phyloP scores from a whole-genome alignment of 2,329 filamentous ascomycete genomes.

The Fusarium sp. region DNA sequence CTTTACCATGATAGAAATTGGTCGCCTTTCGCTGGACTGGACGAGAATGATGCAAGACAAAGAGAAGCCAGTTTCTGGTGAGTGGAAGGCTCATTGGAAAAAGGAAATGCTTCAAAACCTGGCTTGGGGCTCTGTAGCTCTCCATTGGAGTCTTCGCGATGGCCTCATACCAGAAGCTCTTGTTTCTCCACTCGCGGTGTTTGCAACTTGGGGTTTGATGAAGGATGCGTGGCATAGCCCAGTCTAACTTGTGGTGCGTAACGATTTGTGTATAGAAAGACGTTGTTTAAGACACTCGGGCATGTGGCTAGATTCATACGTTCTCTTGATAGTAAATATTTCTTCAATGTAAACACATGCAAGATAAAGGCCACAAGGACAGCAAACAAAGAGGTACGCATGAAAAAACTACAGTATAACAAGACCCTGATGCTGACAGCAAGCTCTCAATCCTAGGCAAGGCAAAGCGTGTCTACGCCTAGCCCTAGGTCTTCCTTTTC shows the following conservation, averaged over 20 bases:
- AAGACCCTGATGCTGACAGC: too few relatives aligned
- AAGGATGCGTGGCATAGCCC: slow-evolving; percentile 12
- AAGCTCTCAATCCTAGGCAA: too few relatives aligned
- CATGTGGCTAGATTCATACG: too few relatives aligned
- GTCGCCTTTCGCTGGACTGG: slow-evolving; percentile 4
- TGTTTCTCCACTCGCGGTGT: slow-evolving; percentile 16
- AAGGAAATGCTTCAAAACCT: slow-evolving; percentile 18
- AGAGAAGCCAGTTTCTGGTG: not conserved
- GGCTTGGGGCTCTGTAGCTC: slow-evolving; percentile 13
- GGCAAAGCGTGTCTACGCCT: too few relatives aligned
- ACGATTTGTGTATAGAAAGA: too few relatives aligned
- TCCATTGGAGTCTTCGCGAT: slow-evolving; percentile 14
- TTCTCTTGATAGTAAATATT: too few relatives aligned
- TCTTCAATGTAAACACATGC: too few relatives aligned
- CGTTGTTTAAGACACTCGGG: too few relatives aligned
- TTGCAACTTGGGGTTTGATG: slow-evolving; percentile 17
- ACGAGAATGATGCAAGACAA: too few relatives aligned
- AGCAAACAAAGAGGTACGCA: not conserved
- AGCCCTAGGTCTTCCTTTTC: not conserved
- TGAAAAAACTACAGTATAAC: too few relatives aligned
- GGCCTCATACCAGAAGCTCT: slow-evolving; percentile 12
- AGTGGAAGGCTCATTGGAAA: slow-evolving; percentile 6
- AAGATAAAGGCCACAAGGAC: too few relatives aligned
- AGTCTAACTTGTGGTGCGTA: not conserved
- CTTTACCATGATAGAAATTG: slow-evolving; percentile 12